A percentile compares a stretch with the other conserved stretches of the same genome.
Conservation (phyloP, 2,329 filamentous ascomycete genomes). For the Fusarium sp. region DNA sequence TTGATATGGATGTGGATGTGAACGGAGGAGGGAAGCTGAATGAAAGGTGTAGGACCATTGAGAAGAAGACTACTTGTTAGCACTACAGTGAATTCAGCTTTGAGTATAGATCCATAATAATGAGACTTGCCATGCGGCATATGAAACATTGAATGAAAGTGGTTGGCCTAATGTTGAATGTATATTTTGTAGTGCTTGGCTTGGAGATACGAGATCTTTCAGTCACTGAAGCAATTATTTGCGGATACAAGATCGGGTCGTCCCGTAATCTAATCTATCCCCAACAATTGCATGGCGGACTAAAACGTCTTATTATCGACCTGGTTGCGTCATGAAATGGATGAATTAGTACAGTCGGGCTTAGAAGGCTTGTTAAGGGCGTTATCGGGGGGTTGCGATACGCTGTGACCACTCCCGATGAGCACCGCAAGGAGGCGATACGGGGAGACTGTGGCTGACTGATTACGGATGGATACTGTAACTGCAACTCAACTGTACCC, state of each 20-base stretch:
- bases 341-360: conserved; percentile 22
- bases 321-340: conserved; percentile 37
- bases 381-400: conserved; percentile 38
- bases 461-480: neutral
- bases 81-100: conserved; percentile 5
- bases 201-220: neutral
- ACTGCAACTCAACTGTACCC: neutral
- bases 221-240: neutral
- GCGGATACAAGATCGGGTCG: neutral
- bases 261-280: neutral
- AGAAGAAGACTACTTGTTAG: conserved; percentile 8
- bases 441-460: conserved; percentile 2
- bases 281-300: conserved; percentile 3
- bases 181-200: neutral
- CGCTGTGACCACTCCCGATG: conserved; percentile 30
- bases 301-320: conserved; percentile 3
- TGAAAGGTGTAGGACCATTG: conserved; percentile 12
- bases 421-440: conserved; percentile 8
- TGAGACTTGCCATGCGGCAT: conserved; percentile 14
- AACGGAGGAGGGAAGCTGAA: conserved; percentile 2
- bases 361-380: conserved; percentile 16
- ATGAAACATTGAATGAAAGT: neutral
- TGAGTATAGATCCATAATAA: conserved; percentile 22
- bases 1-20: neutral
- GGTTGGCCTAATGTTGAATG: neutral